These are phyloP conservation scores for Halenospora varia DNA, from an alignment of 495 filamentous ascomycete genomes.

Conservation along the genomic window DNA sequence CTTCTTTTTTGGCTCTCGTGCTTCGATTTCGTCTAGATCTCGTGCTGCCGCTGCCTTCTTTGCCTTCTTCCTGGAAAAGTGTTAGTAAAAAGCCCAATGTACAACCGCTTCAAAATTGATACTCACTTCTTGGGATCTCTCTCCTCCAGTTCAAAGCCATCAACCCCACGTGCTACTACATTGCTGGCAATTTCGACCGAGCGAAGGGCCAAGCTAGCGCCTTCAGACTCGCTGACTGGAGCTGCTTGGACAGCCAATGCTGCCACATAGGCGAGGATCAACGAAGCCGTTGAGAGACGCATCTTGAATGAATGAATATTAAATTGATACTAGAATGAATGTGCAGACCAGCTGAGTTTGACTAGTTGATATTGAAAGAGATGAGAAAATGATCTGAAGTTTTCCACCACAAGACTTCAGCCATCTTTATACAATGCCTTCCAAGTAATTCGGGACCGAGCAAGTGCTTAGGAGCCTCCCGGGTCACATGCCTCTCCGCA, in stretches of 20 bases:
- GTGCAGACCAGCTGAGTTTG: not conserved
- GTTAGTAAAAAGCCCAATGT: not conserved
- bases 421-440: no score
- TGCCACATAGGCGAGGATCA: not conserved
- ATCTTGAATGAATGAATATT: not conserved
- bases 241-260: not conserved
- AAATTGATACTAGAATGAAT: no score
- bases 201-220: not conserved
- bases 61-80: not conserved
- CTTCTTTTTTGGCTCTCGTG: not conserved
- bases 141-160: not conserved
- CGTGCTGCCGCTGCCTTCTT: not conserved
- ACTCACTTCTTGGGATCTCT: not conserved
- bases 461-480: no score
- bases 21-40: not conserved
- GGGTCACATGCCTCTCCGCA: no score
- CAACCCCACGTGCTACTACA: not conserved
- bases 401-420: no score
- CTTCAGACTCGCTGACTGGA: not conserved
- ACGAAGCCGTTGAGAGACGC: not conserved
- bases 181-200: not conserved
- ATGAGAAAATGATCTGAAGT: no score
- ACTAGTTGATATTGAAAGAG: no score
- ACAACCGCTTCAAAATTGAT: not conserved
- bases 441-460: no score